These are phyloP conservation scores for Xerocomus amazonicus DNA, from an alignment of 1,284 basidiomycete genomes.

Conservation along the genomic window DNA sequence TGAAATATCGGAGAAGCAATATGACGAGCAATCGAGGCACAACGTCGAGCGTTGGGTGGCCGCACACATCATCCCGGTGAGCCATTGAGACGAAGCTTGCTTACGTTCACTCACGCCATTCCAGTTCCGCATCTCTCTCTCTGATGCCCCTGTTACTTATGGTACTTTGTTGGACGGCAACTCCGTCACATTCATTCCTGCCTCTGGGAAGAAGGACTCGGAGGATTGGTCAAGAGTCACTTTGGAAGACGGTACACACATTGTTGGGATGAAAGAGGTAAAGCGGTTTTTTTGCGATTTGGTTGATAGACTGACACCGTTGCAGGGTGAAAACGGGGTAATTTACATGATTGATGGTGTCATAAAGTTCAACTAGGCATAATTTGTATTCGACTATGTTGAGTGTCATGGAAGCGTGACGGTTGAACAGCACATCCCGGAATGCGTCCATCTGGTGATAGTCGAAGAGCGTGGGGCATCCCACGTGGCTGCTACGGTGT, in stretches of 20 bases:
- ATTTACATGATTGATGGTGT: conserved; percentile 70
- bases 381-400: background rate
- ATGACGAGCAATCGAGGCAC: conserved; percentile 50
- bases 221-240: conserved; percentile 56
- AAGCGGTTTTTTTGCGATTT: background rate
- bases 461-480: background rate
- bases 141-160: conserved; percentile 30
- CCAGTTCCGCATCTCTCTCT: conserved; percentile 32
- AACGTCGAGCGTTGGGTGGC: conserved; percentile 73
- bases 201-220: conserved; percentile 35
- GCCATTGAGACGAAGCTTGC: conserved; percentile 17
- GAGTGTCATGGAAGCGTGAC: background rate
- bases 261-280: conserved; percentile 46
- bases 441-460: conserved; percentile 1
- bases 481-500: background rate
- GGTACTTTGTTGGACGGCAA: conserved; percentile 55
- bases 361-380: conserved; percentile 30
- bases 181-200: conserved; percentile 47
- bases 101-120: background rate
- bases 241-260: conserved; percentile 50
- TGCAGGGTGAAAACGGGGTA: conserved; percentile 64
- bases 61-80: conserved; percentile 69
- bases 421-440: background rate
- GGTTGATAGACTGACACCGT: conserved; percentile 2
- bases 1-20: conserved; percentile 59